A percentile compares a stretch with the other conserved stretches of the same genome.
Conservation (phyloP, 345 rosid species). For the Bruguiera gymnorhiza region DNA sequence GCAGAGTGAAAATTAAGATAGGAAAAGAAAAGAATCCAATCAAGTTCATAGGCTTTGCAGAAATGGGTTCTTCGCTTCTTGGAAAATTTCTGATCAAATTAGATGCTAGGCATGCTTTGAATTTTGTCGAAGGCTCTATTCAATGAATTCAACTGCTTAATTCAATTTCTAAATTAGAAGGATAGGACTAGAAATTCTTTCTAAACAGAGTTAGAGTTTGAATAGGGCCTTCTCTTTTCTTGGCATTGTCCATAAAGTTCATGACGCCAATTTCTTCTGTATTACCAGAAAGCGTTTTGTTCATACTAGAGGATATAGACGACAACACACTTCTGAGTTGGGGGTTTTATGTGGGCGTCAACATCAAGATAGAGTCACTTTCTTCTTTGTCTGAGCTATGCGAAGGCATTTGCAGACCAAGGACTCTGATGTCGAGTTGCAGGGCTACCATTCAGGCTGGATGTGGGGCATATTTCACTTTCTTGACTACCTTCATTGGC, state of each 20-base stretch:
- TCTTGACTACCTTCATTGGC: slow-evolving; percentile 57
- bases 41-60: too few species aligned
- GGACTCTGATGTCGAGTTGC: slow-evolving; percentile 30
- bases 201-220: not conserved
- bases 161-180: not conserved
- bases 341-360: not conserved
- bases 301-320: slow-evolving; percentile 5
- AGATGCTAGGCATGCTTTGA: not conserved
- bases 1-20: too few species aligned
- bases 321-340: not conserved
- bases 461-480: slow-evolving; percentile 54
- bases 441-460: slow-evolving; percentile 50
- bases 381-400: slow-evolving; percentile 24
- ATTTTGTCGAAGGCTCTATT: too few species aligned
- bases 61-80: slow-evolving; percentile 8
- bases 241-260: not conserved
- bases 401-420: slow-evolving; percentile 38
- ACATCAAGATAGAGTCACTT: not conserved
- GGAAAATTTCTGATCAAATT: not conserved
- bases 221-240: not conserved
- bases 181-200: not conserved
- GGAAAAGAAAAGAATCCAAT: too few species aligned
- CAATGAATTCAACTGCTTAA: too few species aligned
- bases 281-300: not conserved
- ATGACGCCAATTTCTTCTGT: not conserved